Evolutionary conservation across 2,329 filamentous ascomycete species (phyloP), one percentile per base, ranked within the genome.

Genomic region (Hypomyces rosellus): DNA sequence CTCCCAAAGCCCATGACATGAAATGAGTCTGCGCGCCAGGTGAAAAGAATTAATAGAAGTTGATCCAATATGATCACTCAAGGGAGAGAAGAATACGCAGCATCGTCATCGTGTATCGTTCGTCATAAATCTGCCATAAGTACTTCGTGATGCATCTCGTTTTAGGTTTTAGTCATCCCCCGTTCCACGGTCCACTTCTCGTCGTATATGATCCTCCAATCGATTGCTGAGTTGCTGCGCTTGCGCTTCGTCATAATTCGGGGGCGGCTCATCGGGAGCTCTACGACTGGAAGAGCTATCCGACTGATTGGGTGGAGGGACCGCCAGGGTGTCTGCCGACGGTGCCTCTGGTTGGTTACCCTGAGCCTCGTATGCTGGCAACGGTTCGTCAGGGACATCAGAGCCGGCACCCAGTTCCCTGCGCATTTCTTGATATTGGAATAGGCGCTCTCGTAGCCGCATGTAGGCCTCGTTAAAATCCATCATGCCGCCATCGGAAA

Each of bases 401-500:
- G 83, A 73, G 42, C 69, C 74, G 56, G 75, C 75, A n/a, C 84
- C 85, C 55, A 77, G 82, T 60, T 87, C 85, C 49, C 84, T 71
- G 33, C 85, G 84, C 52, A 87, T 78, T 50, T 93, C 88, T 36
- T 90, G 81, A 7, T 85, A 89, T 61, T 96, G 89, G 56, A 86
- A 80, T 50, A 96, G 72, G 6, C 89, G 80, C 63, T 95, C 91
- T 64, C 89, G 90, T 56, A 96, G 83, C 50, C 86, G 78, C 61
- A 95, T 89, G 63, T 91, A 96, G 47, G 81, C 81, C 46, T 82
- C 80, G 61, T 91, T 85, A 63, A 95, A 97, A 59, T 96, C 90
- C 66, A 87, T 93, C 52, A 91, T 91, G n/a, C 92, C 92, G 40
- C 92, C 92, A 55, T 97, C 91, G 64, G 90, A 91, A 74, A 97